A percentile compares a stretch with the other conserved stretches of the same genome.
These are phyloP conservation scores for Sutorius australiensis DNA, from an alignment of 768 basidiomycete species.

Conservation along the genomic window DNA sequence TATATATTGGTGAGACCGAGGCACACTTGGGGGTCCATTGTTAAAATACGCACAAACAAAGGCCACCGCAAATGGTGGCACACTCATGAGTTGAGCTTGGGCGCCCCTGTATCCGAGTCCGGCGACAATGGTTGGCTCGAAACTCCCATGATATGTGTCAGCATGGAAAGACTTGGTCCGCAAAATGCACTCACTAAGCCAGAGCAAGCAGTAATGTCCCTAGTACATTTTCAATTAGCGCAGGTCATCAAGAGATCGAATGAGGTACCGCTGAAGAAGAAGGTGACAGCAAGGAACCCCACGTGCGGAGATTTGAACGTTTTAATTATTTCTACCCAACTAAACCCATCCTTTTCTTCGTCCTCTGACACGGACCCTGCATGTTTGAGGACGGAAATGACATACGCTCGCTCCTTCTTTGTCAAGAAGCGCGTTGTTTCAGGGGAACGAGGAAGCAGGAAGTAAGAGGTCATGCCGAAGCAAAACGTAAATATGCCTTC, in stretches of 20 bases:
- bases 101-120: conserved; percentile 53
- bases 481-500: conserved; percentile 63
- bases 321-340: conserved; percentile 53
- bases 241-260: not conserved
- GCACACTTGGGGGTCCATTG: not conserved
- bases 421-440: conserved; percentile 47
- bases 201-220: conserved; percentile 16
- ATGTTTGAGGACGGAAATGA: conserved; percentile 27
- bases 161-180: conserved; percentile 20
- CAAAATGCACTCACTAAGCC: conserved; percentile 19
- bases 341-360: conserved; percentile 43
- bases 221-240: conserved; percentile 5
- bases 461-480: conserved; percentile 50
- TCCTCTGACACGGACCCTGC: conserved; percentile 38
- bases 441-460: conserved; percentile 46
- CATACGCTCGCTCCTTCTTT: conserved; percentile 48
- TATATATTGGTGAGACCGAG: conserved; percentile 5
- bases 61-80: conserved; percentile 43
- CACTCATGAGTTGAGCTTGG: conserved; percentile 58
- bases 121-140: conserved; percentile 69
- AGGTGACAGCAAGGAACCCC: conserved; percentile 44
- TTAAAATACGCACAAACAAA: conserved; percentile 38
- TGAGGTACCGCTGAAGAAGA: conserved; percentile 51
- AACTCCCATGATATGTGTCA: conserved; percentile 43
- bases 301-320: conserved; percentile 55